Evolutionary conservation across 305 asterid genomes (phyloP).

Genomic region (Plantago rigida): DNA sequence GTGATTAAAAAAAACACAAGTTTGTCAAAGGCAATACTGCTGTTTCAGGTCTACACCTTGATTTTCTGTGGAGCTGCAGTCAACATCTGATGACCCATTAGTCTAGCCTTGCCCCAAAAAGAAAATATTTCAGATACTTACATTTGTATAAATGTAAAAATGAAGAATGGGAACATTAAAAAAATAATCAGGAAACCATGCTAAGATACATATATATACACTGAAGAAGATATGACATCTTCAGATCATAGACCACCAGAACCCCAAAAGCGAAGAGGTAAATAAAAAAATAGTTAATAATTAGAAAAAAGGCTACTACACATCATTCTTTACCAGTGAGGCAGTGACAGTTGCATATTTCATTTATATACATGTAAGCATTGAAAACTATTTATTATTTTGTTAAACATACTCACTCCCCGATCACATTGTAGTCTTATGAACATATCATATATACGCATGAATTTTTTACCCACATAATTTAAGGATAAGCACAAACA

Average conservation of each 20-base stretch:
- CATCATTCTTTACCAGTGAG: neutral
- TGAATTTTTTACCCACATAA: too few species aligned
- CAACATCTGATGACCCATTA: constrained; percentile 30
- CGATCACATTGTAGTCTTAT: too few species aligned
- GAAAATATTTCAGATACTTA: constrained; percentile 12
- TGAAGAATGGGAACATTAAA: neutral
- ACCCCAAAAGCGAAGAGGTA: neutral
- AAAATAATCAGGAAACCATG: neutral
- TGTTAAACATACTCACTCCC: neutral
- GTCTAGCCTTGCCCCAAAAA: constrained; percentile 29
- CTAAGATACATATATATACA: neutral
- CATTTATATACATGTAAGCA: neutral
- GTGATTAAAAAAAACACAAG: constrained; percentile 3
- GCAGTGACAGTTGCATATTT: neutral
- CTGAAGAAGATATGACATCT: constrained; percentile 17
- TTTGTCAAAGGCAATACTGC: constrained; percentile 7
- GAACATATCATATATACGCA: too few species aligned
- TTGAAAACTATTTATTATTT: too few species aligned
- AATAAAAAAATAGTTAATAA: neutral
- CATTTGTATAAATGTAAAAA: neutral
- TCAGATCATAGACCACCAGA: constrained; percentile 2
- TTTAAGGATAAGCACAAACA: too few species aligned
- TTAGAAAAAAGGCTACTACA: neutral
- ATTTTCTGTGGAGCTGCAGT: constrained; percentile 28
- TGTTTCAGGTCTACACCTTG: constrained; percentile 28